Evolutionary conservation across 169 alveolate genomes (phyloP), one percentile per base, ranked within the genome.

Genomic region (Plasmodium inui): DNA sequence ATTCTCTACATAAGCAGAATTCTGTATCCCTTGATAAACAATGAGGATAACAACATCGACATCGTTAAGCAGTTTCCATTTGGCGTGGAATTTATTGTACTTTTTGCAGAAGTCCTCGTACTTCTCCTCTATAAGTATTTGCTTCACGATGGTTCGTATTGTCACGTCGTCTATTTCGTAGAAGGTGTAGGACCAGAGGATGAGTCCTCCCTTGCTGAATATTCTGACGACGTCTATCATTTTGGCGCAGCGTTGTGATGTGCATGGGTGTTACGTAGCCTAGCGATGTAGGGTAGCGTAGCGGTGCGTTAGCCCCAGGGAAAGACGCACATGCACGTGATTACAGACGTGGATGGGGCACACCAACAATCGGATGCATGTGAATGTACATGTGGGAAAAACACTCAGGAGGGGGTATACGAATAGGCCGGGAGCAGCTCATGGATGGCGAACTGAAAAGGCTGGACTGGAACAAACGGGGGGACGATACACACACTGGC

Each of bases 131-230:
- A 92, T 83, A 44, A 92, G 70, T 22, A 53, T 39, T 9, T 57
- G 71, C 74, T 84, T 84, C 12, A 92, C 92, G 37, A 92, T 82
- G 19, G 83, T 44, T 53, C 92, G 84, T 67, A 92, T 84, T 4
- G 82, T 83, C 14, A 19, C 72, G 17, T 92, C 95, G 7, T 73
- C 91, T 22, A 92, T 81, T 34, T 85, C 95, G 78, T 84, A 84
- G 84, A 84, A 92, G 41, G 70, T 67, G 61, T 84, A 78, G n/a
- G 93, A 84, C 95, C 95, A 92, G 83, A 92, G 41, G 14, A 92
- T 26, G 32, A 92, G 28, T 6, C 95, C 95, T 17, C 95, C 95
- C 84, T 92, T 92, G 37, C 76, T 92, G 61, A 92, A 92, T 28
- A 92, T 82, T 22, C 71, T 78, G 12, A 92, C 28, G 17, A 79